Percentiles rank a stretch among this genome's conserved stretches.
These are phyloP conservation scores for Silene noctiflora DNA, from an alignment of 179 eudicot species.

Conservation along the genomic window DNA sequence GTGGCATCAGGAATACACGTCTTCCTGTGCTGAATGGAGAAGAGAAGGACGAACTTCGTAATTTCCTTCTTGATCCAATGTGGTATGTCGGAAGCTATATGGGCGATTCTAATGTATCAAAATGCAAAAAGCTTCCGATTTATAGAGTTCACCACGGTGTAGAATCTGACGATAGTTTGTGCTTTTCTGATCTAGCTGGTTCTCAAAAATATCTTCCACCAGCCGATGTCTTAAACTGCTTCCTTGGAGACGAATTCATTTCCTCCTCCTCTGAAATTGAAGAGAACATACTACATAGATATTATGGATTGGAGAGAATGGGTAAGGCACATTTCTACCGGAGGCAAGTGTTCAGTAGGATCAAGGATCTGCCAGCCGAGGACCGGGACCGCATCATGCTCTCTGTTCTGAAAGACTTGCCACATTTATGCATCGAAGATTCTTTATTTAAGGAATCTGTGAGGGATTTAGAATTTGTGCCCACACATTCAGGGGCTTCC, in stretches of 20 bases:
- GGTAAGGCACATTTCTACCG: constrained; percentile 68
- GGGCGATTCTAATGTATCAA: constrained; percentile 52
- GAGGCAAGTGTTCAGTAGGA: constrained; percentile 57
- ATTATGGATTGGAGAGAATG: constrained; percentile 77
- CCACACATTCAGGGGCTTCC: constrained; percentile 59
- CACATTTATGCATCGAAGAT: constrained; percentile 88
- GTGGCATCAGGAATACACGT: constrained; percentile 37
- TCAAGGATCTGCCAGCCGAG: constrained; percentile 53
- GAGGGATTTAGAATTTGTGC: constrained; percentile 74
- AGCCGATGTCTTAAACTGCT: constrained; percentile 49
- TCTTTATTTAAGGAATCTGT: constrained; percentile 62
- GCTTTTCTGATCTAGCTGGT: constrained; percentile 64
- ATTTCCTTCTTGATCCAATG: constrained; percentile 74
- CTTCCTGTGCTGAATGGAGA: constrained; percentile 49
- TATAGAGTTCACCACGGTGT: constrained; percentile 49
- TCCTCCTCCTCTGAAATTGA: constrained; percentile 52
- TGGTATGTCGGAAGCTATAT: constrained; percentile 80
- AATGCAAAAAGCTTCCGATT: constrained; percentile 81
- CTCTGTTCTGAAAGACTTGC: constrained; percentile 74
- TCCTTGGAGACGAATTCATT: constrained; percentile 70
- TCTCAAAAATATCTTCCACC: constrained; percentile 79
- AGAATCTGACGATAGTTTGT: constrained; percentile 44
- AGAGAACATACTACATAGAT: constrained; percentile 68
- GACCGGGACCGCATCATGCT: constrained; percentile 85
- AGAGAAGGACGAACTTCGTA: constrained; percentile 83